Conservation (phyloP, 805 yeast genomes). For the Hanseniaspora guilliermondii region DNA sequence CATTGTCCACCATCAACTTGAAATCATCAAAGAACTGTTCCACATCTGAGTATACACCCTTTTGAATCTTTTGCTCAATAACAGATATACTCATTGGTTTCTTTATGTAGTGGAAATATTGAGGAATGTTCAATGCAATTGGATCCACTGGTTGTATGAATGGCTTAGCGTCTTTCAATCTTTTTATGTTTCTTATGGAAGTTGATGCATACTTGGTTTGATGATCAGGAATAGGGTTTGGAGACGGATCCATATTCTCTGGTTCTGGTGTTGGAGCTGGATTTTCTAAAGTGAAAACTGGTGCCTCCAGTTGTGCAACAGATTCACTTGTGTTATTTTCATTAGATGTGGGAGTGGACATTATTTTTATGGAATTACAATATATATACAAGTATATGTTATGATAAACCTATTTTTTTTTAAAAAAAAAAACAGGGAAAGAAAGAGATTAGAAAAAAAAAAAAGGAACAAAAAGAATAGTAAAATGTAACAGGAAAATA, state of each 20-base stretch:
- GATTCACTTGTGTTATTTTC: constrained; percentile 5
- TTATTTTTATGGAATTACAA: constrained; percentile 3
- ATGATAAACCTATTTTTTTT: neutral
- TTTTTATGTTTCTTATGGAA: constrained; percentile 71
- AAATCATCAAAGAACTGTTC: constrained; percentile 64
- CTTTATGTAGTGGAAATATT: constrained; percentile 68
- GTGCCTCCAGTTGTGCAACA: neutral
- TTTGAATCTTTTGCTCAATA: constrained; percentile 65
- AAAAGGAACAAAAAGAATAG: no score
- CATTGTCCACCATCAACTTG: constrained; percentile 72
- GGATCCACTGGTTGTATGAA: constrained; percentile 84
- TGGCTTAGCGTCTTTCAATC: constrained; percentile 86
- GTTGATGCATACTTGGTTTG: constrained; percentile 71
- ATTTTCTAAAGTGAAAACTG: constrained; percentile 37
- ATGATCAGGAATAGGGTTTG: constrained; percentile 61
- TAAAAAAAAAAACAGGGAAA: neutral
- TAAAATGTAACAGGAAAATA: no score
- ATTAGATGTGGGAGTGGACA: constrained; percentile 1
- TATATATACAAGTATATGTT: no score
- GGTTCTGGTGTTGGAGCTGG: constrained; percentile 67
- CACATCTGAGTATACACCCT: constrained; percentile 59
- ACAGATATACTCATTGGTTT: constrained; percentile 92
- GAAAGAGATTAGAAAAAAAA: neutral
- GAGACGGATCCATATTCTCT: constrained; percentile 56
- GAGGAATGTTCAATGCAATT: constrained; percentile 76